These are phyloP conservation scores for Amaranthus palmeri DNA, from an alignment of 148 eudicot species.

Conservation along the genomic window DNA sequence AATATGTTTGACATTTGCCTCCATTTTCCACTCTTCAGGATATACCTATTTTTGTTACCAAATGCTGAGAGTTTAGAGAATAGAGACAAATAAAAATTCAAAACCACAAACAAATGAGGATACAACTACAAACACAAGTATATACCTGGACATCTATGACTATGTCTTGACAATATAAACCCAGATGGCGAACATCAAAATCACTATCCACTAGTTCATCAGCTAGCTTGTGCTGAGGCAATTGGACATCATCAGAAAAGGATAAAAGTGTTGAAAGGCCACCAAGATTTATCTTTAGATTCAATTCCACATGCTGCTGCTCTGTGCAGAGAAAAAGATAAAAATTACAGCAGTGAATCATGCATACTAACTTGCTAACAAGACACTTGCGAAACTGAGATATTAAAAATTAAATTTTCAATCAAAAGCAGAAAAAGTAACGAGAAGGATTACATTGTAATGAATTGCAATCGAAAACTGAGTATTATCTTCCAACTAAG, in stretches of 20 bases:
- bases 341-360: slow-evolving; percentile 10
- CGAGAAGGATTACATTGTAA: neutral
- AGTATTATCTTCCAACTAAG: neutral
- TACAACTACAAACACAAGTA: slow-evolving; percentile 19
- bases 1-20: slow-evolving; percentile 52
- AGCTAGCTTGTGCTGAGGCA: slow-evolving; percentile 23
- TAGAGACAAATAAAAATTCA: slow-evolving; percentile 21
- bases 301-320: slow-evolving; percentile 84
- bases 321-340: slow-evolving; percentile 39
- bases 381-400: neutral
- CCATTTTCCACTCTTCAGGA: slow-evolving; percentile 59
- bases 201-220: slow-evolving; percentile 29
- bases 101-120: slow-evolving; percentile 10
- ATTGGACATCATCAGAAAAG: slow-evolving; percentile 56
- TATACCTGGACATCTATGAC: slow-evolving; percentile 61
- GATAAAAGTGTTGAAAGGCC: slow-evolving; percentile 56
- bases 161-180: slow-evolving; percentile 41
- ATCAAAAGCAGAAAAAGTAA: neutral
- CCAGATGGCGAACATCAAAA: slow-evolving; percentile 46
- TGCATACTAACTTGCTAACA: slow-evolving; percentile 9
- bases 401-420: neutral
- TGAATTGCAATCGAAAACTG: neutral
- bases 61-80: slow-evolving; percentile 37
- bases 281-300: slow-evolving; percentile 55
- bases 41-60: slow-evolving; percentile 66